Base-by-base conservation (phyloP, 306 rosid genomes). In the Betula pendula region DNA sequence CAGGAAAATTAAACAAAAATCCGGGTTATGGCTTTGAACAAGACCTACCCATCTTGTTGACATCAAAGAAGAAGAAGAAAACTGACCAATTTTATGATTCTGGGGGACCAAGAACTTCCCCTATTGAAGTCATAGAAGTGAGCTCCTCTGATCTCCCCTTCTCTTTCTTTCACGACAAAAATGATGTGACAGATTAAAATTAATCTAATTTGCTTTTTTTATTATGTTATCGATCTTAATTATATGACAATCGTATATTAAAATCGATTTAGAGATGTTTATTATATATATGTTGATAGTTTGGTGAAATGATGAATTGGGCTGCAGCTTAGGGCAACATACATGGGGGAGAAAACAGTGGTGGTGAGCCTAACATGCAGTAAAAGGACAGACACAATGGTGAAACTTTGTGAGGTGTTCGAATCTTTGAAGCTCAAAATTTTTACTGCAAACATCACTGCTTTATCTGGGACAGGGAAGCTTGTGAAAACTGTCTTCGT, bases 351-450 rank as follows among this genome's bases (percentile, higher is more conserved):
- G 76, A 93, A 78, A 70, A 93, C 88, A 5, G 51, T 88, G 43
- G 93, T 88, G 70, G 97, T 93, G 75, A 93, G 90, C 75, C 83
- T 96, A 92, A 90, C 92, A 14, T 96, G 99, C 55, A 91, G 87
- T 55, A 91, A 96, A 77, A 86, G 92, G 77, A 87, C 88, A 51
- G 92, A 90, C 74, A 93, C 99, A 81, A 96, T 91, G 89, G 97
- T 91, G 31, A 96, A 93, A 82, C 75, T 96, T 42, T 96, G 99
- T 24, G 88, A 93, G 44, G 94, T 87, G 13, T 92, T 96, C 25
- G 99, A 96, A 81, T 96, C 99, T 51, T 78, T 96, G 84, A 96
- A 91, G 87, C 93, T 96, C 22, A 96, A 91, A 75, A 85, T 96
- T 29, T 83, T 96, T 25, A 91, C 97, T 1, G 92, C 92, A 11